Evolutionary conservation across 1,284 basidiomycete genomes (phyloP), one percentile per base, ranked within the genome.

Genomic region (Anthracocystis walkeri): DNA sequence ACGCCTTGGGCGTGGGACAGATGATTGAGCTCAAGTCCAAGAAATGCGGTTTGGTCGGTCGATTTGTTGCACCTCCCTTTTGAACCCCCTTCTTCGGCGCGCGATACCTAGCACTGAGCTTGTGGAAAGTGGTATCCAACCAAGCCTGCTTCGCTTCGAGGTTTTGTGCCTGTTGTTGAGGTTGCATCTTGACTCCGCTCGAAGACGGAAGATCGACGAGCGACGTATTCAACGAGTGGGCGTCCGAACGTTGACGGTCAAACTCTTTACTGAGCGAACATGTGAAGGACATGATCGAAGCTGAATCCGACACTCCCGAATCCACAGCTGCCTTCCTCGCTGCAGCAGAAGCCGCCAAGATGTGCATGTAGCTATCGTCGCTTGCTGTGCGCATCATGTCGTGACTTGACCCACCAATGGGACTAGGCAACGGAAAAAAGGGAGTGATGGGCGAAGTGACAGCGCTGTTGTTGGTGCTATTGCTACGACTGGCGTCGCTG

Each of bases 1-100:
- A 10, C 7, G 46, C n/a, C 20, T 57, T 40, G 6, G 75, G 75
- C 6, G 57, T 54, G 0, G 75, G 75, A 42, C 58, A 73, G 44
- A 77, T 73, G 65, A 73, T 58, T 29, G 59, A 58, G 70, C 75
- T 77, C 12, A 77, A 56, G 33, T 77, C 75, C 49, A 77, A 59
- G 38, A 77, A 77, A 56, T 77, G 75, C 12, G 75, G 75, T 25
- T 77, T 77, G 40, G 23, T 35, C 7, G 54, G 35, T n/a, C 46
- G 49, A 20, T 35, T 27, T 7, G 58, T 7, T 21, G 60, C 40
- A 7, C 48, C 35, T 25, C 38, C 56, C 23, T 60, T 59, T 21
- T 27, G 29, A 7, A 50, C 58, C 8, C 57, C 50, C 35, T 66
- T 66, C 44, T 68, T 68, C 16, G 54, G 46, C 16, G 58, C 49